Evolutionary conservation across 495 filamentous ascomycete species (phyloP), one percentile per base, ranked within the genome.

Genomic region (Lasiosphaeria ovina): DNA sequence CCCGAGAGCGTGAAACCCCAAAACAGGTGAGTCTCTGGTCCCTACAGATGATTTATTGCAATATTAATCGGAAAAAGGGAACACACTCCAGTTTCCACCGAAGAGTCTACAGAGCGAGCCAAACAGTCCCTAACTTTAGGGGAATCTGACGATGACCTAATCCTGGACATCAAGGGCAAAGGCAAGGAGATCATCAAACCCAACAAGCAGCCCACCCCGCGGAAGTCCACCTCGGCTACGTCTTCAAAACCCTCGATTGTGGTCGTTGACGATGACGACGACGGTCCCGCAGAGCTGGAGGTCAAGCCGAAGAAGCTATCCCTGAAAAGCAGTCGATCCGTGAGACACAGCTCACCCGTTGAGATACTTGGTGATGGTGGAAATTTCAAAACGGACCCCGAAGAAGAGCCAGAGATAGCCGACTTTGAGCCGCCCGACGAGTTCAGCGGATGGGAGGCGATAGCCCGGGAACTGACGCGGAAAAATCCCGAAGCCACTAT

Each of bases 381-480:
- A 34, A 9, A 45, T 8, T 45, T 56, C 32, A 32, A 38, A 35
- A 38, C 38, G n/a, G 38, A 24, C 0, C 51, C 40, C 35, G 51
- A 40, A 9, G 32, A 58, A 1, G 34, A 54, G 24, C 38, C 34
- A 11, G 33, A 58, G 16, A 11, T 33, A 44, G 35, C 45, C 14
- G 55, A 54, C 10, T 14, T 42, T 50, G 88, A 91, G 67, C 88
- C 89, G 35, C 85, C 83, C 35, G 89, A 96, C 45, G 91, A 96
- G 68, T 96, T 87, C 77, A 93, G 49, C 60, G 51, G 60, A 35
- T 69, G 64, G 66, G 50, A 64, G 12, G 34, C 45, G 44, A 61
- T 68, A 51, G 70, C 67, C 9, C 56, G 54, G 49, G 50, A 53
- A 7, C n/a, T 60, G 3, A 59, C 61, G 33, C 48, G 24, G 2